Evolutionary conservation across 345 rosid species (phyloP), one percentile per base, ranked within the genome.

Genomic region (Balakata baccata): DNA sequence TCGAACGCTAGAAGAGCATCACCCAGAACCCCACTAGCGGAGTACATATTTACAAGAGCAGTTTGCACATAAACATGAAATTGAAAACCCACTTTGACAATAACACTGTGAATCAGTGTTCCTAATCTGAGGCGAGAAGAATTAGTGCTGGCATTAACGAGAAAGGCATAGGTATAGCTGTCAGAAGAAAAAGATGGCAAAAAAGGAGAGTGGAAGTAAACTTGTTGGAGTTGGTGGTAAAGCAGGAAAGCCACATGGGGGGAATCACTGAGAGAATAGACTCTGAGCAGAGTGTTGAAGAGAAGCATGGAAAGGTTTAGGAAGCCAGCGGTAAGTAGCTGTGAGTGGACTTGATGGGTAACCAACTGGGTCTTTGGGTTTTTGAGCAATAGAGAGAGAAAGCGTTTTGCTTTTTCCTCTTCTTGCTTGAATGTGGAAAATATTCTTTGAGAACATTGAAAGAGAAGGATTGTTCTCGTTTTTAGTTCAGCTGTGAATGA

Each of bases 51-150:
- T 1, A 89, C 71, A 83, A 92, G 69, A 72, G 87, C 86, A 69
- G 97, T 92, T 69, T 87, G 88, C 22, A 94, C 93, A 66, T 92
- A 88, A 58, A 89, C 88, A 75, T 94, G 85, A 72, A 37, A 66
- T 11, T 62, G 84, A 66, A 89, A 89, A 74, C 98, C 96, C 78
- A 80, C 76, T 81, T 89, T 90, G 57, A 84, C 11, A 18, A 79
- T 83, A 59, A 84, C 73, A 18, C 85, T 84, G 73, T 90, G 97
- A 53, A 89, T 68, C 85, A 87, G 89, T 71, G 71, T 80, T 17
- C 97, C 96, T 17, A 63, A 9, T 41, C 13, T 13, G 3, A 29
- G 61, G 11, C 9, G 62, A 14, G 37, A 52, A 51, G 69, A 74
- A 75, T 73, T 74, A 39, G 84, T 84, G 69, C 85, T 71, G 68